Evolutionary conservation across 208 protist species (phyloP), one percentile per base, ranked within the genome.

Genomic region (Trypanosoma conorhini): DNA sequence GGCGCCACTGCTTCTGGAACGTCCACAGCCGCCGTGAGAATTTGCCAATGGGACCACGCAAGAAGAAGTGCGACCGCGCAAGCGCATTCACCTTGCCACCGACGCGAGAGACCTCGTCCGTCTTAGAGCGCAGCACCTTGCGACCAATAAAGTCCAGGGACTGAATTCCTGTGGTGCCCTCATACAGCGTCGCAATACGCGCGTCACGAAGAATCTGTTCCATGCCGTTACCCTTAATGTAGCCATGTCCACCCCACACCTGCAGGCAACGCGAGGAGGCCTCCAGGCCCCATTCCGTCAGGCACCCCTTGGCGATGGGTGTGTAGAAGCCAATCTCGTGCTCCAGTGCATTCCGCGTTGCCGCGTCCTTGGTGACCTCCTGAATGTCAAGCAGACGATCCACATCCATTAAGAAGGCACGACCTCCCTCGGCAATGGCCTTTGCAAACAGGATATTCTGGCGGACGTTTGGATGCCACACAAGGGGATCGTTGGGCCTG

Each of bases 111-210:
- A 81, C 79, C 57, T 83, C 77, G 54, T 83, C 81, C 50, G 73
- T 74, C 64, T 87, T 90, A 22, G 81, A 74, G 31, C 77, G 77
- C 31, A 94, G 73, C 26, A 97, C 69, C 74, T 96, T 95, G 64
- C 88, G 82, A 5, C 86, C 86, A 48, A 97, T 85, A 51, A 97
- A 89, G 67, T 96, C 93, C 44, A 95, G 62, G 31, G 88, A 83
- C 77, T 97, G 90, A 59, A 95, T 86, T 28, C 87, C 81, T 3
- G 88, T 95, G 38, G 89, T 96, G 68, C 89, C 89, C 64, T 94
- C 89, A 77, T 92, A 93, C 22, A 95, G 72, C 4, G 86, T 85
- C 0, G 79, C 73, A 72, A 92, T 91, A 69, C 84, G 85, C 8
- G 86, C 79, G 65, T 94, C 87, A 54, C 85, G 87, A 30, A 89